These are phyloP conservation scores for Tylopilus balloui DNA, from an alignment of 768 basidiomycete species.

Conservation along the genomic window DNA sequence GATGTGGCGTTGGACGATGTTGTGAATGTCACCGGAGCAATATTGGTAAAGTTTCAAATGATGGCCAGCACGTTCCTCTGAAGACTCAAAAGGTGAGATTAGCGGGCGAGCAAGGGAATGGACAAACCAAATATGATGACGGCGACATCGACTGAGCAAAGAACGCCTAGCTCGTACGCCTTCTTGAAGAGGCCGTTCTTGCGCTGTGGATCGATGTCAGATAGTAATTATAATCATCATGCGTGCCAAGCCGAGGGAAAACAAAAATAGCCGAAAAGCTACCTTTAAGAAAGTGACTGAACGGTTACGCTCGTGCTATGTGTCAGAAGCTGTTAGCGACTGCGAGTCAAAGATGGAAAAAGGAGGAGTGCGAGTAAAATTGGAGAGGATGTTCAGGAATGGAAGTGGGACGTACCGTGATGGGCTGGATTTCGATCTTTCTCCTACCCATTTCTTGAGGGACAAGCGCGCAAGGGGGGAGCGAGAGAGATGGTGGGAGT, in stretches of 20 bases:
- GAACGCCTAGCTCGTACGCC: slow-evolving; percentile 85
- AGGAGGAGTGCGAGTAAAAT: slow-evolving; percentile 25
- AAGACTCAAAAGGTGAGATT: slow-evolving; percentile 14
- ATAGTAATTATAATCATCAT: slow-evolving; percentile 25
- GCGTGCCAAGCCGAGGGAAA: slow-evolving; percentile 36
- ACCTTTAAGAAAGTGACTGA: slow-evolving; percentile 90
- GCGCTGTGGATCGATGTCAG: slow-evolving; percentile 45
- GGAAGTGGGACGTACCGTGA: slow-evolving; percentile 51
- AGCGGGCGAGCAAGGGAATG: slow-evolving; percentile 11
- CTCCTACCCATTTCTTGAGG: slow-evolving; percentile 56
- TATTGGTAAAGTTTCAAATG: slow-evolving; percentile 81
- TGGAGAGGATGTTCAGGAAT: slow-evolving; percentile 21
- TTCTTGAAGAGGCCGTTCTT: slow-evolving; percentile 92
- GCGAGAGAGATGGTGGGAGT: slow-evolving; percentile 21
- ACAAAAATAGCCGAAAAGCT: slow-evolving; percentile 63
- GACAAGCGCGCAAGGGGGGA: not conserved
- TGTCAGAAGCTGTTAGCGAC: slow-evolving; percentile 37
- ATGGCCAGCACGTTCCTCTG: slow-evolving; percentile 76
- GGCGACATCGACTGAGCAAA: slow-evolving; percentile 84
- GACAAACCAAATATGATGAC: slow-evolving; percentile 78
- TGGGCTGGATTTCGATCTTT: slow-evolving; percentile 82
- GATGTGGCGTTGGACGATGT: slow-evolving; percentile 66
- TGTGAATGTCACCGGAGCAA: slow-evolving; percentile 65
- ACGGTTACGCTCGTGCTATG: slow-evolving; percentile 87
- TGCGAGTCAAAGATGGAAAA: slow-evolving; percentile 31